These are phyloP conservation scores for Lupinus albus DNA, from an alignment of 306 rosid genomes.

Conservation along the genomic window DNA sequence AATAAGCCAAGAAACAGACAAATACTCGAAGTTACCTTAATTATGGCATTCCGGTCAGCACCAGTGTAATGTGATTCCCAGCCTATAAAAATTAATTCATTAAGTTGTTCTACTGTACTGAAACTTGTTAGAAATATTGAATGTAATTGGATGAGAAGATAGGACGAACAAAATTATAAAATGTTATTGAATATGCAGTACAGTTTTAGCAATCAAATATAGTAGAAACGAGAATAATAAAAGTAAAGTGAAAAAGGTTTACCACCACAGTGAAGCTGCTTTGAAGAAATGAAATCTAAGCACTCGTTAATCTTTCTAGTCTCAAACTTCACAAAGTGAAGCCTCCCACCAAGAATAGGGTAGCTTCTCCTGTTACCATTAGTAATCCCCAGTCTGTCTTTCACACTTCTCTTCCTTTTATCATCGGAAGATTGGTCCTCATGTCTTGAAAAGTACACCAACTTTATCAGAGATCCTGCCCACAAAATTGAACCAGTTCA, in stretches of 20 bases:
- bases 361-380: constrained; percentile 82
- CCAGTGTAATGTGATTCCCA: constrained; percentile 69
- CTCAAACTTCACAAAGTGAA: constrained; percentile 98
- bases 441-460: constrained; percentile 93
- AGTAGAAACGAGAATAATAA: constrained; percentile 10
- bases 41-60: constrained; percentile 65
- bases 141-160: constrained; percentile 7
- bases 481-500: constrained; percentile 33
- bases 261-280: constrained; percentile 93
- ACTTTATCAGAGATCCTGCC: constrained; percentile 94
- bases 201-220: not conserved
- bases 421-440: constrained; percentile 70
- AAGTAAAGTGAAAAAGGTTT: constrained; percentile 24
- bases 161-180: constrained; percentile 18
- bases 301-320: constrained; percentile 90
- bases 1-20: constrained; percentile 26
- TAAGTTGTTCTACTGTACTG: not conserved
- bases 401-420: constrained; percentile 69
- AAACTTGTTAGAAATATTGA: constrained; percentile 10
- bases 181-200: constrained; percentile 18
- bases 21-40: constrained; percentile 63
- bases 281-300: constrained; percentile 87
- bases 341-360: constrained; percentile 98
- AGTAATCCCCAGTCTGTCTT: constrained; percentile 71
- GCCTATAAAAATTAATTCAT: constrained; percentile 45